A percentile compares a stretch with the other conserved stretches of the same genome.
Evolutionary conservation across 345 rosid genomes (phyloP).

Genomic region (Eutrema yunnanense): DNA sequence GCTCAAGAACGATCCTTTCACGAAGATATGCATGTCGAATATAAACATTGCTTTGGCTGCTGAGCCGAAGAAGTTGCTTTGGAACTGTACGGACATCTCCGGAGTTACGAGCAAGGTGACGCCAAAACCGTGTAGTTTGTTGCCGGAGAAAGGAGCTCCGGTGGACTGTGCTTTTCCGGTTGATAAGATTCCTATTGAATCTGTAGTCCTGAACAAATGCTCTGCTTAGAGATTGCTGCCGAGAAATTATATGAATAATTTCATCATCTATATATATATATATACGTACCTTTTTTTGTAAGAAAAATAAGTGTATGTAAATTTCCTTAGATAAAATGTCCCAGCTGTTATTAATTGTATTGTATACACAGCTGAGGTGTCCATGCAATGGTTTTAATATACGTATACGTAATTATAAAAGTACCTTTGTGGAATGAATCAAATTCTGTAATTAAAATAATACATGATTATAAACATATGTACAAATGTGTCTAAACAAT

Average conservation of each 20-base stretch:
- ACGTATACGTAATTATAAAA: not conserved
- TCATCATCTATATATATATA: not conserved
- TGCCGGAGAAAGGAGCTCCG: slow-evolving; percentile 35
- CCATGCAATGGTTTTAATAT: not conserved
- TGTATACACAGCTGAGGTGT: slow-evolving; percentile 8
- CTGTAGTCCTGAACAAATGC: slow-evolving; percentile 42
- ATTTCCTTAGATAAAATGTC: not conserved
- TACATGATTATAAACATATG: not conserved
- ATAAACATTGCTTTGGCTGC: slow-evolving; percentile 37
- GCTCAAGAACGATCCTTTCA: slow-evolving; percentile 36
- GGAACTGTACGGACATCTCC: slow-evolving; percentile 62
- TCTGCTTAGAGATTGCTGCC: slow-evolving; percentile 7
- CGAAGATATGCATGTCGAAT: slow-evolving; percentile 64
- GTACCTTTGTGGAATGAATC: not conserved
- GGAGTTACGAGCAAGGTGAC: slow-evolving; percentile 54
- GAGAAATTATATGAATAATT: not conserved
- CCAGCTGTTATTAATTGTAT: not conserved
- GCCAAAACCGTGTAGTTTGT: slow-evolving; percentile 43
- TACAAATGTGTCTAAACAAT: not conserved
- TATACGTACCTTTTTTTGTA: not conserved
- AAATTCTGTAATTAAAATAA: not conserved
- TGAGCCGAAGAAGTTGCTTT: slow-evolving; percentile 40
- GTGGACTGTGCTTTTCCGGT: slow-evolving; percentile 48
- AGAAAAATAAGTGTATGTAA: not conserved
- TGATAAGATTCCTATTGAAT: slow-evolving; percentile 44